Evolutionary conservation across 371 early-diverging fungal genomes (phyloP).

Genomic region (Gilbertella persicaria): DNA sequence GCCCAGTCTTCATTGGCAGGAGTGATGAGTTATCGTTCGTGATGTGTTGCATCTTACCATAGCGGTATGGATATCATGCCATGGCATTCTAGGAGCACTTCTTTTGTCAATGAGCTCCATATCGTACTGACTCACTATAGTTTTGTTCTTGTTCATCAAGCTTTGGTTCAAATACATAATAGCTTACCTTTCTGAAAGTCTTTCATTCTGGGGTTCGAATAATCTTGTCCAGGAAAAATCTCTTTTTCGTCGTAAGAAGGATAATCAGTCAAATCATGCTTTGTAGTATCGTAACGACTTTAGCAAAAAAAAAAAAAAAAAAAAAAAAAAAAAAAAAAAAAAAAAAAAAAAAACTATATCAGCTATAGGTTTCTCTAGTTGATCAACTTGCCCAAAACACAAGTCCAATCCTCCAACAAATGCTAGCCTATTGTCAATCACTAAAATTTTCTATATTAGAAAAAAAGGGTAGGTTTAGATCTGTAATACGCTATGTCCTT

Average conservation of each 20-base stretch:
- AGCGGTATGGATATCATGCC: conserved; percentile 88
- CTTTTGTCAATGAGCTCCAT: conserved; percentile 36
- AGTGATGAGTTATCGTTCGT: not conserved
- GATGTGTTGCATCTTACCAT: conserved; percentile 42
- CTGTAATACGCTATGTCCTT: not conserved
- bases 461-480: too few species aligned
- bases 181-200: conserved; percentile 76
- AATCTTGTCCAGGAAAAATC: conserved; percentile 90
- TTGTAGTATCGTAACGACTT: conserved; percentile 82
- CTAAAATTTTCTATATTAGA: conserved; percentile 79
- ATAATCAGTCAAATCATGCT: conserved; percentile 78
- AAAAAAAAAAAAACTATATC: not conserved
- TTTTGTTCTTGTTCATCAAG: not conserved
- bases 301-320: not conserved
- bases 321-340: not conserved
- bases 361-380: not conserved
- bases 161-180: too few species aligned
- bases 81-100: conserved; percentile 82
- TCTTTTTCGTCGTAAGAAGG: conserved; percentile 33
- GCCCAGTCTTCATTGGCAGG: conserved; percentile 49
- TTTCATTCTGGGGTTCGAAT: conserved; percentile 87
- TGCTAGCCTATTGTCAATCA: conserved; percentile 82
- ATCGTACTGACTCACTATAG: conserved; percentile 39
- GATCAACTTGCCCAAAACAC: conserved; percentile 72
- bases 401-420: conserved; percentile 93